Evolutionary conservation across 176 grass and related monocot species (phyloP).

Genomic region (Carex myosuroides): DNA sequence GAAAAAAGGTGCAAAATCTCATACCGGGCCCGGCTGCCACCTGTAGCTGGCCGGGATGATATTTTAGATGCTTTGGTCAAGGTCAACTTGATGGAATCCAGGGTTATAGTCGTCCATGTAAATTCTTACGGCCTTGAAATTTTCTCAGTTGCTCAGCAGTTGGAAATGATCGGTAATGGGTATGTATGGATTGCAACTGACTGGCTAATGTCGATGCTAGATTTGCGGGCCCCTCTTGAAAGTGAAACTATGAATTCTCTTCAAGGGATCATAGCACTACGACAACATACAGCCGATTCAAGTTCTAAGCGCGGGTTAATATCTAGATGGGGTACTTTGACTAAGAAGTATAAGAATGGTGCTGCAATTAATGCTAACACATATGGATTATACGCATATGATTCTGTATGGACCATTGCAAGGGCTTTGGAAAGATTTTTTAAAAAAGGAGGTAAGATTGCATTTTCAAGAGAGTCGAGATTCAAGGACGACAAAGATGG

Average conservation of each 20-base stretch:
- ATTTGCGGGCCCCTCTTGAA: constrained; percentile 54
- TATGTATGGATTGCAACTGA: constrained; percentile 96
- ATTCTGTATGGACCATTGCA: constrained; percentile 81
- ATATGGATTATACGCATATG: constrained; percentile 77
- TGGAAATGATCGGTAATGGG: constrained; percentile 76
- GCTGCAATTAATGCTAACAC: constrained; percentile 34
- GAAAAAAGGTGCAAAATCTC: constrained; percentile 66
- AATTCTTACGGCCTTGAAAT: constrained; percentile 33
- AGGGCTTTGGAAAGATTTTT: constrained; percentile 74
- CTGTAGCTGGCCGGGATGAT: constrained; percentile 38
- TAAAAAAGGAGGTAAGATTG: constrained; percentile 56
- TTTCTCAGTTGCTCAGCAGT: constrained; percentile 50
- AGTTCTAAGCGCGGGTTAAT: constrained; percentile 58
- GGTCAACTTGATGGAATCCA: constrained; percentile 73
- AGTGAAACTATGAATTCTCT: constrained; percentile 52
- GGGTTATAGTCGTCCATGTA: constrained; percentile 67
- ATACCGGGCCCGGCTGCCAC: constrained; percentile 41
- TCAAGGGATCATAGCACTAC: constrained; percentile 83
- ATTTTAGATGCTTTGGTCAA: constrained; percentile 53
- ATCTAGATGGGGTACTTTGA: constrained; percentile 59
- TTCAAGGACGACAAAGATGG: constrained; percentile 42
- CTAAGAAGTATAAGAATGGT: constrained; percentile 53
- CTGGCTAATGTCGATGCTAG: constrained; percentile 70
- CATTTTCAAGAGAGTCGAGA: constrained; percentile 64
- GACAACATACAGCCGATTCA: constrained; percentile 55